These are phyloP conservation scores for Dictyostelium citrinum DNA, from an alignment of 78 protist genomes.

Conservation along the genomic window DNA sequence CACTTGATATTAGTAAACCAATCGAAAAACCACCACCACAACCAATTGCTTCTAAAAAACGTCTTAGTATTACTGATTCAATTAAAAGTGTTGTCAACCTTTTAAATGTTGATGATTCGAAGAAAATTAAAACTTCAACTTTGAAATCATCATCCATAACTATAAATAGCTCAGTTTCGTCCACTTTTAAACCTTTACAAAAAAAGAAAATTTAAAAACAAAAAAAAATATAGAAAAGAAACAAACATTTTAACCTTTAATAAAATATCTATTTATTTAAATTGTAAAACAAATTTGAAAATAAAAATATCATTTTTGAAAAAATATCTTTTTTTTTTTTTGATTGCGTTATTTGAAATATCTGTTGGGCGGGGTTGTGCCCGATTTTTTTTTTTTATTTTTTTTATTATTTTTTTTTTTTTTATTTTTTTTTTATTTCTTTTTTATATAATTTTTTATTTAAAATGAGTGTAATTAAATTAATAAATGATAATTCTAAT, in stretches of 20 bases:
- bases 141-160: neutral
- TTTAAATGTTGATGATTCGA: neutral
- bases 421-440: neutral
- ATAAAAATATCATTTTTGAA: too few species aligned
- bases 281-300: neutral
- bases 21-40: neutral
- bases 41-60: neutral
- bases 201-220: neutral
- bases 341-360: too few species aligned
- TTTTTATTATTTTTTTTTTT: too few species aligned
- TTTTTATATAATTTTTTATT: neutral
- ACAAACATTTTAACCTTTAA: neutral
- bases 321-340: too few species aligned
- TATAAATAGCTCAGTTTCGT: neutral
- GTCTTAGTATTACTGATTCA: slow-evolving; percentile 8
- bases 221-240: too few species aligned
- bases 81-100: neutral
- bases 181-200: neutral
- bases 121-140: neutral
- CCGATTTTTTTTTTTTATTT: too few species aligned
- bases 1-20: neutral
- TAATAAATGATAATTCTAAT: neutral
- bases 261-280: neutral
- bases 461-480: neutral
- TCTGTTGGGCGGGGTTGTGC: too few species aligned